Evolutionary conservation across 306 rosid genomes (phyloP), one percentile per base, ranked within the genome.

Genomic region (Pueraria montana): DNA sequence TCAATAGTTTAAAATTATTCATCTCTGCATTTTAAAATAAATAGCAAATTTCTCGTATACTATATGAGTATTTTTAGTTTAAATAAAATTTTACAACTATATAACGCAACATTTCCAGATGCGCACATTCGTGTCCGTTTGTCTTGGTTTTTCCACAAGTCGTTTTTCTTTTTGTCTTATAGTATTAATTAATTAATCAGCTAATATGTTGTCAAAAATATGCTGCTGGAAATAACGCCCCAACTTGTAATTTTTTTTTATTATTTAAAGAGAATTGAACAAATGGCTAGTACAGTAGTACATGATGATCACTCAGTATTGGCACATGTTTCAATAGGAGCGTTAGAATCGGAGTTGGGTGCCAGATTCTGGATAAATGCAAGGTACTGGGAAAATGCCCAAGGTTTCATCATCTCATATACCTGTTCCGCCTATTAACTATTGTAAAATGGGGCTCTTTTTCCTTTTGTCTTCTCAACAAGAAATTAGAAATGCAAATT

Each of bases 311-410:
- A 34, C 55, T 18, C 2, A 45, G 56, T 13, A 8, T 61, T 2
- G 2, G n/a, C 40, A 24, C 58, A 46, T 24, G 76, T 4, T 24
- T 42, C 56, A 74, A 38, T 17, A 62, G 3, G 55, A 76, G 58
- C 49, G 14, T 62, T 30, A 26, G 71, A 43, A 27, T 43, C 21
- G 27, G 34, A 36, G 59, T 36, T 36, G 40, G 40, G 40, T n/a
- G 1, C 32, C 46, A 7, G 34, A 77, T n/a, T 77, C 3, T 77
- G 63, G 73, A 46, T 64, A 46, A 38, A 64, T 78, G 34, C 82
- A 49, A 11, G 82, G 62, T n/a, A 64, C 23, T 17, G 42, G 71
- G 4, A 16, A 32, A 32, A 26, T n/a, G 71, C 14, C 11, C 71
- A 65, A 34, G 24, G 5, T 27, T 27, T 27, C 42, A 59, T 59